Evolutionary conservation across 2,329 filamentous ascomycete genomes (phyloP).

Genomic region (Oidium heveae): DNA sequence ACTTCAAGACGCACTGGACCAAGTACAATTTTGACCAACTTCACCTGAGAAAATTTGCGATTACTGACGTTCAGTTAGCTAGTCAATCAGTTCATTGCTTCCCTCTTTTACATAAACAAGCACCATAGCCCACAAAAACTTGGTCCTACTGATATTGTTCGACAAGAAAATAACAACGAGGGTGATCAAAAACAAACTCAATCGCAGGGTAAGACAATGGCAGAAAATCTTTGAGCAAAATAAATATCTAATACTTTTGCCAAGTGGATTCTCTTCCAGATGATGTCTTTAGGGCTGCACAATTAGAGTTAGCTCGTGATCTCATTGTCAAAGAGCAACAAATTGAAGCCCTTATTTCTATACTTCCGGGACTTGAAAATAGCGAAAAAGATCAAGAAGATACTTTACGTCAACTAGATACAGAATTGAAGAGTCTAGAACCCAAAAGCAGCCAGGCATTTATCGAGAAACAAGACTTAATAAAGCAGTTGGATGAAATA

Average conservation of each 20-base stretch:
- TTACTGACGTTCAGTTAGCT: no score
- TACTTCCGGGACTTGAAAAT: conserved; percentile 51
- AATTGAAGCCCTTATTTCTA: conserved; percentile 52
- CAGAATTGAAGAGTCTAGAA: conserved; percentile 37
- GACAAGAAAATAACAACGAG: conserved; percentile 23
- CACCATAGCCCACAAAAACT: conserved; percentile 42
- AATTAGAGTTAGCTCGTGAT: conserved; percentile 51
- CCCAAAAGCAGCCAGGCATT: conserved; percentile 35
- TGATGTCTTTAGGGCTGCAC: conserved; percentile 38
- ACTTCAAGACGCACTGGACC: conserved; percentile 68
- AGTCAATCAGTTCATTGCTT: conserved; percentile 41
- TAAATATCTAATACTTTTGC: not conserved
- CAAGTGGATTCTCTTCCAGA: conserved; percentile 33
- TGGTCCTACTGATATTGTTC: conserved; percentile 29
- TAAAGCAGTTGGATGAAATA: conserved; percentile 32
- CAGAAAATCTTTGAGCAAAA: not conserved
- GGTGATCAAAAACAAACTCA: conserved; percentile 7
- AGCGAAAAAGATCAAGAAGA: conserved; percentile 54
- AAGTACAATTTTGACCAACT: conserved; percentile 36
- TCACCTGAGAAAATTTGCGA: no score
- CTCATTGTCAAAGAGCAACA: conserved; percentile 61
- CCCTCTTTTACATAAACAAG: conserved; percentile 37
- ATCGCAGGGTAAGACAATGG: conserved; percentile 2
- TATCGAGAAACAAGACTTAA: conserved; percentile 34
- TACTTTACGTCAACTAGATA: conserved; percentile 37